Evolutionary conservation across 441 rosid genomes (phyloP).

Genomic region (Eruca vesicaria): DNA sequence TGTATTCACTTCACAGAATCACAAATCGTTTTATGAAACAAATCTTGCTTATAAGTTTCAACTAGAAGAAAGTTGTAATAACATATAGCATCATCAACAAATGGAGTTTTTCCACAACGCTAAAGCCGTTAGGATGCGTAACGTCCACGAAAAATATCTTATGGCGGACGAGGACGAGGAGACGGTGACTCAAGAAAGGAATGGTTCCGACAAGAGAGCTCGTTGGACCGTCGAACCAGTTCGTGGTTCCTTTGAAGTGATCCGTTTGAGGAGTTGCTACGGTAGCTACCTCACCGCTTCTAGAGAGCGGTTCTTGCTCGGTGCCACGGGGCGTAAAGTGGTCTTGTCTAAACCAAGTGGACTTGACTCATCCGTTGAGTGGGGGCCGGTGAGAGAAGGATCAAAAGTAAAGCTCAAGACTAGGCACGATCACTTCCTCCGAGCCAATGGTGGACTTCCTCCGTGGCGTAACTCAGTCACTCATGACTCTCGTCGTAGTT

Average conservation of each 20-base stretch:
- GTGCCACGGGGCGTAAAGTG: constrained; percentile 84
- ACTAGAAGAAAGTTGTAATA: constrained; percentile 6
- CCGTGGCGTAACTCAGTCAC: constrained; percentile 99
- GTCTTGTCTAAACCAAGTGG: constrained; percentile 55
- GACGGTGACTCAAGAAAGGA: constrained; percentile 56
- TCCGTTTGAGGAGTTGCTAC: constrained; percentile 54
- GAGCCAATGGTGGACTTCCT: constrained; percentile 91
- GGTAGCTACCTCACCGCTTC: constrained; percentile 75
- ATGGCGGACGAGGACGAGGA: constrained; percentile 60
- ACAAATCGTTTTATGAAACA: background rate
- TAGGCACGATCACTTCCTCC: constrained; percentile 68
- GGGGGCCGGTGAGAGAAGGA: constrained; percentile 78
- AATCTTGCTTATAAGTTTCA: constrained; percentile 6
- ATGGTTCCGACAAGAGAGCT: constrained; percentile 53
- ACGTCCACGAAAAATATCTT: constrained; percentile 57
- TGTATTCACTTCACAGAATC: background rate
- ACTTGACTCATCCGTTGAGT: constrained; percentile 75
- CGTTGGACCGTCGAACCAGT: constrained; percentile 61
- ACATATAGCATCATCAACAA: constrained; percentile 9
- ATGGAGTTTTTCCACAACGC: constrained; percentile 69
- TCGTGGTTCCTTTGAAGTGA: constrained; percentile 41
- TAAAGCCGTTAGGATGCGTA: constrained; percentile 61
- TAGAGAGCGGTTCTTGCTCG: constrained; percentile 75
- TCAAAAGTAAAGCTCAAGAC: constrained; percentile 62
- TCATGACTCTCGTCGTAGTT: constrained; percentile 72